A percentile compares a stretch with the other conserved stretches of the same genome.
These are phyloP conservation scores for Diaporthe sp. DNA, from an alignment of 2,329 filamentous ascomycete genomes.

Conservation along the genomic window DNA sequence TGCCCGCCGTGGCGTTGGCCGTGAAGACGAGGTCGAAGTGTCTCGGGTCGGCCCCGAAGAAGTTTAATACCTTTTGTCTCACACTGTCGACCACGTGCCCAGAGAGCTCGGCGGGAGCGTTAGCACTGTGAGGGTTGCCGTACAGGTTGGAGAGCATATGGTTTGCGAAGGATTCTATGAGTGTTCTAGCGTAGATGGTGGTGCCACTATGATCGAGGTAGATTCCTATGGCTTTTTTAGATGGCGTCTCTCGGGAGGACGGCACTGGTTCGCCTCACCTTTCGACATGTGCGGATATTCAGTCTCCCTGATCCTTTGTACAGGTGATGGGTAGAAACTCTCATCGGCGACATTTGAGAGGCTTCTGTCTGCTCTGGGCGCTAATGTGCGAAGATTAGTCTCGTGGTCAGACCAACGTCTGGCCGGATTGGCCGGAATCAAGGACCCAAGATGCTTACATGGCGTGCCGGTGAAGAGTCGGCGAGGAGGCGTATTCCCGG, in stretches of 20 bases:
- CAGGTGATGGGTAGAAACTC: conserved; percentile 28
- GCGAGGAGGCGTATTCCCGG: conserved; percentile 32
- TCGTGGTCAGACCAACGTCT: neutral
- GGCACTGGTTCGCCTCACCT: conserved; percentile 48
- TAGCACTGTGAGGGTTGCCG: conserved; percentile 78
- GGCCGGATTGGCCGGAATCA: neutral
- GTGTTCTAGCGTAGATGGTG: conserved; percentile 71
- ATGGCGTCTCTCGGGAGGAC: neutral
- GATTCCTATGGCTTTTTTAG: conserved; percentile 50
- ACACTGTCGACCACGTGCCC: conserved; percentile 71
- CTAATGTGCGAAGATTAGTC: conserved; percentile 5
- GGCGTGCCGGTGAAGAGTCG: conserved; percentile 33
- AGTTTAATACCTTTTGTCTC: conserved; percentile 66
- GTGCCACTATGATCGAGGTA: conserved; percentile 73
- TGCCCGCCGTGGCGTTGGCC: conserved; percentile 90
- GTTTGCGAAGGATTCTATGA: conserved; percentile 67
- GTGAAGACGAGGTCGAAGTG: conserved; percentile 80
- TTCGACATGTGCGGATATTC: conserved; percentile 60
- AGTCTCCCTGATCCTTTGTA: conserved; percentile 54
- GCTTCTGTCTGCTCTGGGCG: conserved; percentile 7
- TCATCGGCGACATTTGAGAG: conserved; percentile 27
- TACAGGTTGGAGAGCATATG: conserved; percentile 72
- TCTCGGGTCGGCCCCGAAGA: conserved; percentile 70
- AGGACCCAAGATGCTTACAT: conserved; percentile 29
- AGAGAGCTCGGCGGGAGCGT: conserved; percentile 69